Evolutionary conservation across 495 filamentous ascomycete species (phyloP), one percentile per base, ranked within the genome.

Genomic region (Xylaria grammica): DNA sequence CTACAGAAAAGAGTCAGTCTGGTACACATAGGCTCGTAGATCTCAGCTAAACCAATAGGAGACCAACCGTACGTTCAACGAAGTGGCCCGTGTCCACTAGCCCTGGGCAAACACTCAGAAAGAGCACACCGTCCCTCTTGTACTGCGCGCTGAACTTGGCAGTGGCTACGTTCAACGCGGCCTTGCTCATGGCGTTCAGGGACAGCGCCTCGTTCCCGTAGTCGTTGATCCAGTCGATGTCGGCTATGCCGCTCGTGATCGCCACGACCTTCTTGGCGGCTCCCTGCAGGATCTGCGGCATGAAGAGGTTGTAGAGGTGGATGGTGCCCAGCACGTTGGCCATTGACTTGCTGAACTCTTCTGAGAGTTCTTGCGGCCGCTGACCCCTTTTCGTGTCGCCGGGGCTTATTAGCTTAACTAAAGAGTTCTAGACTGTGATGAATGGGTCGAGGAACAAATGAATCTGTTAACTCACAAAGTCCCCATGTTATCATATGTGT

Each of bases 201-300:
- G 72, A 42, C 22, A 53, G 54, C 36, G 62, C 15, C 17, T 60
- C 52, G 27, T 80, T 36, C 6, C 75, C 76, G 49, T 51, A 74
- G 45, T 74, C 63, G 59, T 66, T 69, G 53, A 53, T 69, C 15
- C 71, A 58, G 19, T 71, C 72, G 10, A 77, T 27, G 64, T 85
- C 85, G 0, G 78, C 82, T 24, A 75, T 26, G 45, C 84, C 85
- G 26, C 59, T 79, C 13, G 83, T 79, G 24, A 88, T 78, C 34
- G 78, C 62, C 55, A 87, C 76, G 58, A 86, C 80, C 67, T 88
- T 89, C 68, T 87, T 87, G 45, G 58, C 67, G 13, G 72, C 65
- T 51, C 84, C 81, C 29, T 82, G 75, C 13, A 74, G 67, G 49
- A 88, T 69, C 2, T 86, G 79, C 8, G 85, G 84, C 9, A 84